Evolutionary conservation across 139 green algal genomes (phyloP).

Genomic region (Volvox africanus): DNA sequence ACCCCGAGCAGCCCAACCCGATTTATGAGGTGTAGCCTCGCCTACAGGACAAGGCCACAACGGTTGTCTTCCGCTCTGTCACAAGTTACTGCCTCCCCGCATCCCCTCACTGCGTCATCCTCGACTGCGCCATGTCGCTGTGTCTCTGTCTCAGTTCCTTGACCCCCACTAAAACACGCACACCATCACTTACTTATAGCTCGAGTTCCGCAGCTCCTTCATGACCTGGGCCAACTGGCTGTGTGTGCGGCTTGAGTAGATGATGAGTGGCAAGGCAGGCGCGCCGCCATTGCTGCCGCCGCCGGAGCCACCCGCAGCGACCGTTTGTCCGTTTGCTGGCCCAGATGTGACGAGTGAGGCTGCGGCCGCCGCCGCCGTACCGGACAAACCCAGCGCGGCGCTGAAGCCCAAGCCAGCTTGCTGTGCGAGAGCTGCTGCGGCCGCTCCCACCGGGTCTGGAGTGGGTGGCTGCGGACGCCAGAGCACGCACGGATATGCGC

Average conservation of each 20-base stretch:
- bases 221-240: conserved; percentile 96
- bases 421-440: not conserved
- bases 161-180: no score
- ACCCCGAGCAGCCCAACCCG: no score
- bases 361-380: not conserved
- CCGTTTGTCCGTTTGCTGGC: not conserved
- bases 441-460: not conserved
- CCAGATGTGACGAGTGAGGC: not conserved
- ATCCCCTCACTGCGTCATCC: no score
- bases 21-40: no score
- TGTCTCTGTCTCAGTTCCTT: no score
- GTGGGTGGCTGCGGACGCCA: not conserved
- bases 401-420: conserved; percentile 17
- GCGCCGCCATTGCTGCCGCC: not conserved
- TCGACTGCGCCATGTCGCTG: no score
- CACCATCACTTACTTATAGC: conserved; percentile 77
- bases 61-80: not conserved
- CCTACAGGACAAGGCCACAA: no score
- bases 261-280: conserved; percentile 74
- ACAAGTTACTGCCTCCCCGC: not conserved
- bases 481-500: no score
- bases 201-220: conserved; percentile 85
- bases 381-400: not conserved
- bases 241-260: conserved; percentile 96
- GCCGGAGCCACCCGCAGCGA: not conserved